These are phyloP conservation scores for Striga asiatica DNA, from an alignment of 257 asterid species.

Conservation along the genomic window DNA sequence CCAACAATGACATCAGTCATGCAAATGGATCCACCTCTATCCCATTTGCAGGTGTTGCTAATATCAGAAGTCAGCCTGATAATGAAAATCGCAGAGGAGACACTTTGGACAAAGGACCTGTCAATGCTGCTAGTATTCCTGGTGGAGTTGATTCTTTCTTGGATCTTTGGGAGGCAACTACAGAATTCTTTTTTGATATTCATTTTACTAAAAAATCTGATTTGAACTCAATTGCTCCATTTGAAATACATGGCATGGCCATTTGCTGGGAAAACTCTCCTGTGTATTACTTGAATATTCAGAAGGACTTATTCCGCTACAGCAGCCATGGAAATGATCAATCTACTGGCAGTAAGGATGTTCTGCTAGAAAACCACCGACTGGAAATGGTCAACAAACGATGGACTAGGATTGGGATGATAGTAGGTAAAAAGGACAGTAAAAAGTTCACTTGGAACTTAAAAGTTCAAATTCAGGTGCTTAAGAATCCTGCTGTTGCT, in stretches of 20 bases:
- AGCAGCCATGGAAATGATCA: slow-evolving; percentile 28
- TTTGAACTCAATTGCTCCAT: slow-evolving; percentile 45
- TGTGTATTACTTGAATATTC: slow-evolving; percentile 71
- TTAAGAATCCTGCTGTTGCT: slow-evolving; percentile 69
- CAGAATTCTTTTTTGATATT: slow-evolving; percentile 69
- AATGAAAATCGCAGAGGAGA: slow-evolving; percentile 24
- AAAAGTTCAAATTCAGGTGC: slow-evolving; percentile 84
- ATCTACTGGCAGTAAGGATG: slow-evolving; percentile 26
- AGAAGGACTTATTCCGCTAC: slow-evolving; percentile 62
- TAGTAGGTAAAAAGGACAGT: slow-evolving; percentile 53
- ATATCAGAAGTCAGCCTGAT: slow-evolving; percentile 22
- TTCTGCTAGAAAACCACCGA: slow-evolving; percentile 34
- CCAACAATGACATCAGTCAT: slow-evolving; percentile 22
- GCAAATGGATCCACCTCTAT: slow-evolving; percentile 19
- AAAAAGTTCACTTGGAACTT: slow-evolving; percentile 76
- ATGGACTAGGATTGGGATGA: slow-evolving; percentile 59
- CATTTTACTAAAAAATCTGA: slow-evolving; percentile 70
- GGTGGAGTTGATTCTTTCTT: slow-evolving; percentile 84
- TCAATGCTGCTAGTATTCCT: slow-evolving; percentile 48
- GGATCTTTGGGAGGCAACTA: slow-evolving; percentile 55
- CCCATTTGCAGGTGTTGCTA: slow-evolving; percentile 22
- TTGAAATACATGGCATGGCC: slow-evolving; percentile 85
- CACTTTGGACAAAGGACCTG: slow-evolving; percentile 53
- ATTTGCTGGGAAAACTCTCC: slow-evolving; percentile 88
- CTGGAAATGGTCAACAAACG: slow-evolving; percentile 62